A percentile compares a stretch with the other conserved stretches of the same genome.
Evolutionary conservation across 164 flowering plant species (phyloP).

Genomic region (Cinnamomum chago): DNA sequence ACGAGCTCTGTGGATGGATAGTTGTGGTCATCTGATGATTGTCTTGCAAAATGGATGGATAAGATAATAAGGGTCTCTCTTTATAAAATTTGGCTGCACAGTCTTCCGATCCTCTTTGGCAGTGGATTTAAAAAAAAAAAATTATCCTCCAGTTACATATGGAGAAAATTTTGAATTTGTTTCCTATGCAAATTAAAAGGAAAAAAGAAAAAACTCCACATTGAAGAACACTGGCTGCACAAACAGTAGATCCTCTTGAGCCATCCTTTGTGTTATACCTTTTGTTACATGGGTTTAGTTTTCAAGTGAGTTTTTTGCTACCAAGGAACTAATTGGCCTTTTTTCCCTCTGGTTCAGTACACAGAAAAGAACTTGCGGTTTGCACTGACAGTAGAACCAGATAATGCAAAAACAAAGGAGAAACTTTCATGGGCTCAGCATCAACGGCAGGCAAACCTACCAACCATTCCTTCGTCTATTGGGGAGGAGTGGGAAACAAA

Average conservation of each 20-base stretch:
- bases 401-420: conserved; percentile 54
- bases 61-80: too few relatives aligned
- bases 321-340: not conserved
- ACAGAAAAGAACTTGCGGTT: conserved; percentile 93
- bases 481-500: conserved; percentile 83
- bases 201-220: too few relatives aligned
- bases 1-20: too few relatives aligned
- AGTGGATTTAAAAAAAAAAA: too few relatives aligned
- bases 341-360: conserved; percentile 47
- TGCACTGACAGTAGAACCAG: conserved; percentile 81
- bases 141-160: too few relatives aligned
- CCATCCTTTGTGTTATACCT: not conserved
- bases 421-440: conserved; percentile 79
- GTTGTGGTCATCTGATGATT: too few relatives aligned
- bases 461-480: conserved; percentile 87
- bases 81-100: too few relatives aligned
- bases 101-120: too few relatives aligned
- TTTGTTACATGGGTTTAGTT: not conserved
- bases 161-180: too few relatives aligned
- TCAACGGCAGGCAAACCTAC: conserved; percentile 57
- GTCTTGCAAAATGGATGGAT: too few relatives aligned
- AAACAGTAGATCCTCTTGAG: not conserved
- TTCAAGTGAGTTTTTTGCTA: not conserved
- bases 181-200: too few relatives aligned
- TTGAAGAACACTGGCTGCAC: not conserved